Percentiles rank a stretch among this genome's conserved stretches.
Evolutionary conservation across 495 filamentous ascomycete species (phyloP).

Genomic region (Tuber borchii): DNA sequence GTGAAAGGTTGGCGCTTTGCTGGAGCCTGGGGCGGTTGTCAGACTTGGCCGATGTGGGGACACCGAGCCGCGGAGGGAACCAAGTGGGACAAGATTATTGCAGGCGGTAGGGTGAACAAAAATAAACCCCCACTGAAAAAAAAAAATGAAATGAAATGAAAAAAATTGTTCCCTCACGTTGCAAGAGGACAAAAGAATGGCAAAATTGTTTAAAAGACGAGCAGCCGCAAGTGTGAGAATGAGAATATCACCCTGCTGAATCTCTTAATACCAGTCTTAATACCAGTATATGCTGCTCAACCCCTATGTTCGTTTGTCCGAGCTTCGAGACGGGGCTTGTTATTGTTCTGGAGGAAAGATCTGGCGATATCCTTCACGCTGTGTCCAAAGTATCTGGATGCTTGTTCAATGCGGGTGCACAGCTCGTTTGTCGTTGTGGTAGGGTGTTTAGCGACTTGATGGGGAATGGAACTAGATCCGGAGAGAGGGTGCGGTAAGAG

Average conservation of each 20-base stretch:
- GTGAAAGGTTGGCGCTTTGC: conserved; percentile 25
- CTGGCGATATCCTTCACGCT: neutral
- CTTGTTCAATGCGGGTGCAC: neutral
- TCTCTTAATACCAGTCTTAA: neutral
- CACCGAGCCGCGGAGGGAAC: conserved; percentile 35
- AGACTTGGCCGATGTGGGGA: conserved; percentile 37
- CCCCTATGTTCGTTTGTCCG: neutral
- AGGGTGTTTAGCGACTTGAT: neutral
- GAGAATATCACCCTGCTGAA: neutral
- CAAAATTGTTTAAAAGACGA: neutral
- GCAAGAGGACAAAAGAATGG: neutral
- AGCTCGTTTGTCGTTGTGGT: neutral
- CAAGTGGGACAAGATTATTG: conserved; percentile 35
- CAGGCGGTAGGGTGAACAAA: conserved; percentile 24
- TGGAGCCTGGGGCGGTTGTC: conserved; percentile 21
- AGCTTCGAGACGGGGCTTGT: neutral
- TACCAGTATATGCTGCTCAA: neutral
- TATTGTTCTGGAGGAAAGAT: neutral
- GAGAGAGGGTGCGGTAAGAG: conserved; percentile 20
- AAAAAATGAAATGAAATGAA: neutral
- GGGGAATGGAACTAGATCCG: conserved; percentile 9
- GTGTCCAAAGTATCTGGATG: neutral
- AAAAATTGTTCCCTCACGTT: neutral
- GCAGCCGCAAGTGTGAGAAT: neutral
- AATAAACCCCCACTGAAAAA: conserved; percentile 19